Conservation (phyloP, 805 yeast species). For the Metschnikowia anglica region DNA sequence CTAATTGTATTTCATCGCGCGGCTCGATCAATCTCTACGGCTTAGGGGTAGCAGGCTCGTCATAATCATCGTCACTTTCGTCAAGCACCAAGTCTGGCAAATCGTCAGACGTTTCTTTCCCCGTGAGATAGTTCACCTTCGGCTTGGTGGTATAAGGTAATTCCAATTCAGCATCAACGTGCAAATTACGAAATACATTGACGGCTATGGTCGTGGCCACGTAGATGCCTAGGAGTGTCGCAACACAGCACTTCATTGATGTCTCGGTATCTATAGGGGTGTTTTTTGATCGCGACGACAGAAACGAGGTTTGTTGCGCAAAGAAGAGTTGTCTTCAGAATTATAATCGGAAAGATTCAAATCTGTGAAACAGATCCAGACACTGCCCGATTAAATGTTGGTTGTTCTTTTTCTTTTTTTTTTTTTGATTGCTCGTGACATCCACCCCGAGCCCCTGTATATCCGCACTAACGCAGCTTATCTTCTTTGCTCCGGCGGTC, state of each 20-base stretch:
- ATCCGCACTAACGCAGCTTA: too few relatives aligned
- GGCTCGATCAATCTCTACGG: too few relatives aligned
- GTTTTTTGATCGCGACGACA: too few relatives aligned
- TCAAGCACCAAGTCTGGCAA: slow-evolving; percentile 12
- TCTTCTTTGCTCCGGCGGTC: too few relatives aligned
- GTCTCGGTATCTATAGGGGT: not conserved
- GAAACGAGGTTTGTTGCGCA: too few relatives aligned
- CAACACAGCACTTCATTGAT: slow-evolving; percentile 10
- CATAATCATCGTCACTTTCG: slow-evolving; percentile 12
- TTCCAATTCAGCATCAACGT: slow-evolving; percentile 4
- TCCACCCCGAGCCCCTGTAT: too few relatives aligned
- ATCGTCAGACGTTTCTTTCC: slow-evolving; percentile 10
- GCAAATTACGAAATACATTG: not conserved
- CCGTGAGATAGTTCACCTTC: slow-evolving; percentile 6
- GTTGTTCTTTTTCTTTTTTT: not conserved
- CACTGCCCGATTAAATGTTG: not conserved
- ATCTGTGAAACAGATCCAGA: too few relatives aligned
- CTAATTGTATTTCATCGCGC: too few relatives aligned
- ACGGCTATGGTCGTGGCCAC: slow-evolving; percentile 11
- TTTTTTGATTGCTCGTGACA: not conserved
- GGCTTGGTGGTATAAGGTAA: slow-evolving; percentile 3
- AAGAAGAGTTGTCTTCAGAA: too few relatives aligned
- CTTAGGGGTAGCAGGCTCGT: slow-evolving; percentile 7
- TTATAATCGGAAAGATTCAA: too few relatives aligned
- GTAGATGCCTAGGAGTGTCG: slow-evolving; percentile 8